Evolutionary conservation across 1,284 basidiomycete genomes (phyloP).

Genomic region (Cryptococcus sp.): DNA sequence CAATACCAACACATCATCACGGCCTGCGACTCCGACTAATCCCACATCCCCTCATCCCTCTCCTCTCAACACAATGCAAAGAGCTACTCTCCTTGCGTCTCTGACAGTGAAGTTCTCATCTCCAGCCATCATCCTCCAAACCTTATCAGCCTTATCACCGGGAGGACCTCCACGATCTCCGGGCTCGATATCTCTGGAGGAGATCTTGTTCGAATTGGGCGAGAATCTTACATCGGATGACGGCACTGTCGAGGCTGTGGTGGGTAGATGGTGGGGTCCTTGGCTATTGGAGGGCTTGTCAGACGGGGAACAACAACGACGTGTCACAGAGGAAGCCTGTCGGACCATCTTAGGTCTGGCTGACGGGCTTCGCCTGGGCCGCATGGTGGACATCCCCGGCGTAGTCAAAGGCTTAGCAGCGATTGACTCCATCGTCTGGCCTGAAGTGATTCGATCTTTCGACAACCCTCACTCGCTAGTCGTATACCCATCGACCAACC

Average conservation of each 20-base stretch:
- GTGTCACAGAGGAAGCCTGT: constrained; percentile 42
- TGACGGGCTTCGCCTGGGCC: constrained; percentile 51
- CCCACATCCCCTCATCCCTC: constrained; percentile 47
- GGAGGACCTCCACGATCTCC: constrained; percentile 44
- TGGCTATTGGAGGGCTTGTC: constrained; percentile 34
- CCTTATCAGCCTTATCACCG: constrained; percentile 47
- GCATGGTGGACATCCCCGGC: constrained; percentile 45
- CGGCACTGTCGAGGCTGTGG: constrained; percentile 47
- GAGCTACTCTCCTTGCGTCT: constrained; percentile 42
- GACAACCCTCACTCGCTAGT: constrained; percentile 46
- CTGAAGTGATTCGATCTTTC: constrained; percentile 59
- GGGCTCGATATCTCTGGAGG: constrained; percentile 46
- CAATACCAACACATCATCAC: constrained; percentile 25
- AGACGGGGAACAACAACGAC: constrained; percentile 25
- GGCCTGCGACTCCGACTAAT: constrained; percentile 47
- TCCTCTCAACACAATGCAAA: constrained; percentile 45
- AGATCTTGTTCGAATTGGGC: constrained; percentile 53
- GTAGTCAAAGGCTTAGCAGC: constrained; percentile 68
- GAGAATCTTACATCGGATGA: constrained; percentile 51
- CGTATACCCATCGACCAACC: constrained; percentile 45
- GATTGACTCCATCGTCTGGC: constrained; percentile 72
- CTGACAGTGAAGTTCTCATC: constrained; percentile 52
- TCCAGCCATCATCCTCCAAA: constrained; percentile 50
- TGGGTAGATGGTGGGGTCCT: constrained; percentile 51
- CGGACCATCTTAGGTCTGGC: constrained; percentile 44